These are phyloP conservation scores for Meyerozyma sp. DNA, from an alignment of 1,139 yeast species.

Conservation along the genomic window DNA sequence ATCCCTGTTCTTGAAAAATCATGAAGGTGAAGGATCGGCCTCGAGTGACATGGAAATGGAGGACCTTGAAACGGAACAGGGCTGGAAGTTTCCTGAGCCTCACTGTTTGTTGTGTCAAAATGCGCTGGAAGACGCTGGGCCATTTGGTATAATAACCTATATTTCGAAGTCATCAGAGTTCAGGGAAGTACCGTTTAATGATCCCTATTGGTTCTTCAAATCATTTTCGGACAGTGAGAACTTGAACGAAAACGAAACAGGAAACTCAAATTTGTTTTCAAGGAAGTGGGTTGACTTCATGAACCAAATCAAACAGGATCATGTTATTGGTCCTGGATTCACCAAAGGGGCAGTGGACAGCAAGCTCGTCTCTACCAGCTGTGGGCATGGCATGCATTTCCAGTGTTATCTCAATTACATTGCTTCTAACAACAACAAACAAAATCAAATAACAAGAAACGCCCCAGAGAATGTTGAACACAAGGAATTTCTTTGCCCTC, in stretches of 20 bases:
- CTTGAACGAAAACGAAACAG: constrained; percentile 38
- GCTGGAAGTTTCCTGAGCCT: constrained; percentile 74
- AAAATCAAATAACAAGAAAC: constrained; percentile 73
- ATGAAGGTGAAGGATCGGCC: constrained; percentile 26
- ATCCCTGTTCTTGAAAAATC: constrained; percentile 55
- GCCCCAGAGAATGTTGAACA: constrained; percentile 70
- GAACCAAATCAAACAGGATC: constrained; percentile 26
- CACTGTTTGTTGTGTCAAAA: constrained; percentile 88
- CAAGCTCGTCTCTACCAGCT: constrained; percentile 64
- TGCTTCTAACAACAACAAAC: constrained; percentile 48
- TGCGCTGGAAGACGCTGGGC: constrained; percentile 62
- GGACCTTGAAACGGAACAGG: constrained; percentile 22
- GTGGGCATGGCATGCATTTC: constrained; percentile 94
- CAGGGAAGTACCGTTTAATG: constrained; percentile 58
- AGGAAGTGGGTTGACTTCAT: constrained; percentile 36
- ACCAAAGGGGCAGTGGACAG: constrained; percentile 38
- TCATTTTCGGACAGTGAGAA: constrained; percentile 53
- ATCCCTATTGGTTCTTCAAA: constrained; percentile 61
- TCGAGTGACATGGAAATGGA: constrained; percentile 35
- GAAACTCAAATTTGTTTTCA: constrained; percentile 16
- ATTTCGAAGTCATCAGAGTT: constrained; percentile 56
- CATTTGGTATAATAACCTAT: constrained; percentile 70
- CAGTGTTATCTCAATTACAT: constrained; percentile 67
- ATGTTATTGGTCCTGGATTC: constrained; percentile 71
- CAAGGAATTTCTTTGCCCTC: constrained; percentile 80